phyloP scores from a whole-genome alignment of 805 yeast genomes.

The Lipomyces spencermartinsiae region DNA sequence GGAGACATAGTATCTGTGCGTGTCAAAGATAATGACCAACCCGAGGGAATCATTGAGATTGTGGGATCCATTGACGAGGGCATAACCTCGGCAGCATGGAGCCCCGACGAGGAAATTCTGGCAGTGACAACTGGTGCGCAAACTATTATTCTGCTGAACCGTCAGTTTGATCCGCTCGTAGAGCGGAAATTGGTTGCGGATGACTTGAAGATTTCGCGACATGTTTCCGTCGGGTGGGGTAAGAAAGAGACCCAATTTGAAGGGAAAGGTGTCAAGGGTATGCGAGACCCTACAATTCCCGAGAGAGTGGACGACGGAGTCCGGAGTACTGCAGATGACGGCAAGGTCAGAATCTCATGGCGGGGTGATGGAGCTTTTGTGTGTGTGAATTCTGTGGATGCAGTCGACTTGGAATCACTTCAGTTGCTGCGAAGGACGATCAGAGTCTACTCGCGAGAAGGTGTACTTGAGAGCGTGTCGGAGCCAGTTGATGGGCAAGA shows the following conservation, averaged over 20 bases:
- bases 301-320: slow-evolving; percentile 72
- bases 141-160: slow-evolving; percentile 65
- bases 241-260: slow-evolving; percentile 93
- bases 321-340: slow-evolving; percentile 61
- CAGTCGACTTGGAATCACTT: slow-evolving; percentile 46
- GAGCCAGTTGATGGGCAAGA: slow-evolving; percentile 89
- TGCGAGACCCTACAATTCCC: slow-evolving; percentile 88
- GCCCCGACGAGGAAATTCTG: slow-evolving; percentile 88
- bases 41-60: slow-evolving; percentile 66
- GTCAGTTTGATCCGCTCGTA: slow-evolving; percentile 77
- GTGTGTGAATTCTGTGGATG: slow-evolving; percentile 68
- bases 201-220: slow-evolving; percentile 75
- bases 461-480: slow-evolving; percentile 76
- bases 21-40: slow-evolving; percentile 55
- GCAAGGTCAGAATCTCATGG: slow-evolving; percentile 72
- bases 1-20: slow-evolving; percentile 71
- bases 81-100: slow-evolving; percentile 77
- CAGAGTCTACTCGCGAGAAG: slow-evolving; percentile 81
- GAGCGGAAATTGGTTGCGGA: slow-evolving; percentile 64
- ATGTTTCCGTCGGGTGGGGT: slow-evolving; percentile 99
- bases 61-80: slow-evolving; percentile 86
- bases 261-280: slow-evolving; percentile 87
- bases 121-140: slow-evolving; percentile 63
- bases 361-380: slow-evolving; percentile 93
- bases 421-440: slow-evolving; percentile 68